A percentile compares a stretch with the other conserved stretches of the same genome.
phyloP scores from a whole-genome alignment of 306 rosid genomes.

The Quercus glauca region DNA sequence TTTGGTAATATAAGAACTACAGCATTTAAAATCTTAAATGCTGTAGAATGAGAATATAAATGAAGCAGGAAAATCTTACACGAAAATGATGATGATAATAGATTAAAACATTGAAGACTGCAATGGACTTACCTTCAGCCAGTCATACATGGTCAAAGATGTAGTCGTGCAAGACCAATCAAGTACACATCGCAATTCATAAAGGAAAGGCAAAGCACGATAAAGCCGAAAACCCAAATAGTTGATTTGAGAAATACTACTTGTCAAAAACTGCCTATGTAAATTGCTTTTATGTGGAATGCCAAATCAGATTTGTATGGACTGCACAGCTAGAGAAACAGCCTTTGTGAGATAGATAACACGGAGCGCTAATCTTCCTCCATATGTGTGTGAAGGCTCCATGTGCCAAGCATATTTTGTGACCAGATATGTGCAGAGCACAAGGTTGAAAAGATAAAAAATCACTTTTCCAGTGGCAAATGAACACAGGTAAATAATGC shows the following conservation, averaged over 20 bases:
- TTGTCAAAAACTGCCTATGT: conserved; percentile 90
- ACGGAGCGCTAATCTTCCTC: conserved; percentile 74
- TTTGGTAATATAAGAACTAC: too few relatives aligned
- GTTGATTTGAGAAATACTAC: conserved; percentile 82
- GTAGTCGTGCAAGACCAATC: conserved; percentile 99
- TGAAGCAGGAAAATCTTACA: too few relatives aligned
- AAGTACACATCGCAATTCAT: conserved; percentile 93
- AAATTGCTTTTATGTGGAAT: conserved; percentile 88
- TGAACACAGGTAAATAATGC: conserved; percentile 91
- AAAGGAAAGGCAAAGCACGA: conserved; percentile 94
- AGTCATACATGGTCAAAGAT: conserved; percentile 95
- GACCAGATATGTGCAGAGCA: conserved; percentile 85
- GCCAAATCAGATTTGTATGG: conserved; percentile 83
- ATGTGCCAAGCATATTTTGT: conserved; percentile 92
- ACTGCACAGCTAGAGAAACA: conserved; percentile 85
- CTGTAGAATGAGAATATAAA: too few relatives aligned
- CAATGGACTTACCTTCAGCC: conserved; percentile 76
- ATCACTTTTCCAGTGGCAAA: conserved; percentile 88
- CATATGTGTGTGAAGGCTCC: conserved; percentile 58
- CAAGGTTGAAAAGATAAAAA: conserved; percentile 85
- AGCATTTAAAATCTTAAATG: too few relatives aligned
- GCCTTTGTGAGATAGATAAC: conserved; percentile 86
- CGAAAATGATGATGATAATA: too few relatives aligned
- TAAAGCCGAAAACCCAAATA: conserved; percentile 86
- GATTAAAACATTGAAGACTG: too few relatives aligned